These are phyloP conservation scores for Colletotrichum sp. DNA, from an alignment of 2,329 filamentous ascomycete genomes.

Conservation along the genomic window DNA sequence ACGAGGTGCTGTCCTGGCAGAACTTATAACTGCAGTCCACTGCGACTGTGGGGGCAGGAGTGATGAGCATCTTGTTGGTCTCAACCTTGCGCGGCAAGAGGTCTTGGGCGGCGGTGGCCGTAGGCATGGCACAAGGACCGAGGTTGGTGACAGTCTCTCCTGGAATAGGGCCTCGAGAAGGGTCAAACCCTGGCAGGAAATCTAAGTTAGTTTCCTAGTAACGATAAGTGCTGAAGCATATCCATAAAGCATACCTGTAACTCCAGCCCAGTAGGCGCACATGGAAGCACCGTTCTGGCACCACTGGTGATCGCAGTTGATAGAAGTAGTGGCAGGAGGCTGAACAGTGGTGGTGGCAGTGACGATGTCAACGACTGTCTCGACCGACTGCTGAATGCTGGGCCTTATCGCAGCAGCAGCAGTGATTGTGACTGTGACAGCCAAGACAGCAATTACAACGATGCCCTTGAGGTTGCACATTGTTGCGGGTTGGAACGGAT, in stretches of 20 bases:
- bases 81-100: neutral
- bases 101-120: neutral
- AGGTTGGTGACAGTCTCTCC: conserved; percentile 30
- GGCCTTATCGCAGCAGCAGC: neutral
- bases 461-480: neutral
- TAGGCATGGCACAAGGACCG: neutral
- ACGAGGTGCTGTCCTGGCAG: conserved; percentile 29
- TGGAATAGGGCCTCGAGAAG: conserved; percentile 28
- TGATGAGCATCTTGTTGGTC: neutral
- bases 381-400: neutral
- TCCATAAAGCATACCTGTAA: conserved; percentile 21
- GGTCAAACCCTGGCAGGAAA: conserved; percentile 25
- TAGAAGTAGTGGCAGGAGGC: neutral
- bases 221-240: neutral
- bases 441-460: neutral
- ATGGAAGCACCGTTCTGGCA: conserved; percentile 27
- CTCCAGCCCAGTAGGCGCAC: conserved; percentile 34
- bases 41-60: conserved; percentile 12
- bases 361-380: neutral
- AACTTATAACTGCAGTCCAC: conserved; percentile 35
- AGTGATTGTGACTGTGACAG: neutral
- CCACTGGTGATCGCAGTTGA: conserved; percentile 29
- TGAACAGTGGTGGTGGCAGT: neutral
- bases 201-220: neutral
- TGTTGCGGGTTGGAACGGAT: neutral